A percentile compares a stretch with the other conserved stretches of the same genome.
Conservation (phyloP, 495 filamentous ascomycete species). For the Cenococcum geophilum region DNA sequence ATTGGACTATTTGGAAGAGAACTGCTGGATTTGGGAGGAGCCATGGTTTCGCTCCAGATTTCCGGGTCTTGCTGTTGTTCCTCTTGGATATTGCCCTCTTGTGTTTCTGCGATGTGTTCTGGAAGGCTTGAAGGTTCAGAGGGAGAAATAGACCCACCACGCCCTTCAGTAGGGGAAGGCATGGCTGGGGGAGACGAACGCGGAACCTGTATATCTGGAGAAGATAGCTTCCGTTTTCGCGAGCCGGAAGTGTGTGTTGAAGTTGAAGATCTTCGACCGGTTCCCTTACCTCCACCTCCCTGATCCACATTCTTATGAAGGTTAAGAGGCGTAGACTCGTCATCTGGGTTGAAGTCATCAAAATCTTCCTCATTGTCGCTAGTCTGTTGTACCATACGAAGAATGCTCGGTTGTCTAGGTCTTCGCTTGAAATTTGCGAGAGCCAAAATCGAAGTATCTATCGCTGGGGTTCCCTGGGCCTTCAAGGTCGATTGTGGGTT, state of each 20-base stretch:
- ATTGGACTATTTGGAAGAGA: conserved; percentile 6
- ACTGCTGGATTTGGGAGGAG: conserved; percentile 48
- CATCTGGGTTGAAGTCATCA: conserved; percentile 53
- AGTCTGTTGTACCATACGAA: conserved; percentile 53
- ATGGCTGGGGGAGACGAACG: conserved; percentile 33
- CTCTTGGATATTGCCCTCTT: conserved; percentile 5
- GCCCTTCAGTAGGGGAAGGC: conserved; percentile 13
- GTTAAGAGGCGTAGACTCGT: conserved; percentile 61
- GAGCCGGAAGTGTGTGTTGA: conserved; percentile 28
- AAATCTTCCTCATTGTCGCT: conserved; percentile 40
- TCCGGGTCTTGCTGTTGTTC: conserved; percentile 20
- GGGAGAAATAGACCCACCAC: conserved; percentile 14
- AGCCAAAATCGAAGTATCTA: conserved; percentile 49
- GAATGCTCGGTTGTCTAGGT: conserved; percentile 61
- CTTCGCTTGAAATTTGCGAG: conserved; percentile 56
- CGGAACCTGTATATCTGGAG: conserved; percentile 31
- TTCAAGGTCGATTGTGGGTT: conserved; percentile 27
- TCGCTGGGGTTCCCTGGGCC: conserved; percentile 45
- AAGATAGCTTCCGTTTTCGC: conserved; percentile 38
- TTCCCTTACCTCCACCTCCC: conserved; percentile 12
- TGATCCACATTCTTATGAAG: conserved; percentile 26
- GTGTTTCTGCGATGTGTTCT: conserved; percentile 23
- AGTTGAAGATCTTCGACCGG: conserved; percentile 6
- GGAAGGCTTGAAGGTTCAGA: conserved; percentile 20
- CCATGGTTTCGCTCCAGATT: conserved; percentile 47